Evolutionary conservation across 73 alveolate genomes (phyloP), one percentile per base, ranked within the genome.

Genomic region (Tetrahymena thermophila): DNA sequence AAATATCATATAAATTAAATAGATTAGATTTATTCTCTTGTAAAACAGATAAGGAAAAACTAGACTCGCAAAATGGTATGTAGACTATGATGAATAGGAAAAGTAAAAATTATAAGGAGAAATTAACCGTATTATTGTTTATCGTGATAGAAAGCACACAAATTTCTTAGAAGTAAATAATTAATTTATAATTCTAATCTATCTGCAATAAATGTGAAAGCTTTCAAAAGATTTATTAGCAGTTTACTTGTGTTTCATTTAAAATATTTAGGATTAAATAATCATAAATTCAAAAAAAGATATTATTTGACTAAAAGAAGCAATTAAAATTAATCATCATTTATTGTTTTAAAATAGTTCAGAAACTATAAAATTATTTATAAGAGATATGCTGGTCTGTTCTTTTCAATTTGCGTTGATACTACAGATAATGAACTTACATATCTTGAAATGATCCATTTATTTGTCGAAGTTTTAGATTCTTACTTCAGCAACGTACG

Each of bases 401-500:
- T 98, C 96, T 99, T 99, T 97, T 99, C 99, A 0, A 98, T 99
- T 23, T 99, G 99, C 71, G 99, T 99, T 35, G 99, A 99, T 95
- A 98, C 97, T 96, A 99, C 98, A 56, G 99, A 99, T 94, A 99
- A 99, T 96, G 99, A 99, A 98, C 98, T 99, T 85, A 96, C 97
- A 58, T 97, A 98, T 37, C 97, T 99, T 38, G 99, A 99, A 96
- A 94, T 99, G 94, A 99, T 99, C 94, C 99, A 98, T 96, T 98
- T 97, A 56, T 99, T 96, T 96, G 99, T 99, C 35, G 99, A 99
- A 96, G 97, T 98, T 44, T 96, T 99, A 40, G 99, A 99, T 95
- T 97, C 99, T 56, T 99, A 99, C 95, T 99, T 99, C 94, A 99
- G 99, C 34, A 99, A 98, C 94, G 99, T 99, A 34, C 99, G 99